Percentiles rank a stretch among this genome's conserved stretches.
Evolutionary conservation across 768 basidiomycete genomes (phyloP).

Genomic region (Suillus hirtellus): DNA sequence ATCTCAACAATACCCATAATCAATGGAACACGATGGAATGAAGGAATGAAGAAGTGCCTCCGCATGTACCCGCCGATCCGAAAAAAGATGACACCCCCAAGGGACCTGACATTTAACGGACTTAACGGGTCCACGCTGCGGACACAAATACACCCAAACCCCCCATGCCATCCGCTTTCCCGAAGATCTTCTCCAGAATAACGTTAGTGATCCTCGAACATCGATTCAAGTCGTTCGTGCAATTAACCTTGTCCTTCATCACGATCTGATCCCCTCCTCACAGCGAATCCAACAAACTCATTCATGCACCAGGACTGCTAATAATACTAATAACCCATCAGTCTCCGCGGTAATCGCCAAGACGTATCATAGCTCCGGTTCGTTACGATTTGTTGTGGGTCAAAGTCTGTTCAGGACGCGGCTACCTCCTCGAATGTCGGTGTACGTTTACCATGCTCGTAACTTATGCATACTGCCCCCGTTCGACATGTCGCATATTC

Average conservation of each 20-base stretch:
- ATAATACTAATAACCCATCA: background rate
- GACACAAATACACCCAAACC: conserved; percentile 15
- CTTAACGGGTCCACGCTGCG: conserved; percentile 18
- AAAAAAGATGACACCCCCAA: conserved; percentile 22
- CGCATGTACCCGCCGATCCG: conserved; percentile 18
- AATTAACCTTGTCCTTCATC: background rate
- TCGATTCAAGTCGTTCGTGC: conserved; percentile 8
- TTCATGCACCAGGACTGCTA: background rate
- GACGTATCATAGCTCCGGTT: background rate
- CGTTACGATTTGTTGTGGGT: conserved; percentile 4
- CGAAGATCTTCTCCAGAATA: conserved; percentile 7
- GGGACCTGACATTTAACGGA: conserved; percentile 23
- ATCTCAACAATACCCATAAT: background rate
- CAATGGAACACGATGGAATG: conserved; percentile 9
- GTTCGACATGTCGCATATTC: background rate
- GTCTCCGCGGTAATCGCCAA: conserved; percentile 10
- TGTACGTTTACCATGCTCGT: background rate
- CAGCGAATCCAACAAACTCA: background rate
- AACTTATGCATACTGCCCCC: background rate
- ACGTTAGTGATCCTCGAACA: conserved; percentile 10
- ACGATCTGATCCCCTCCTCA: background rate
- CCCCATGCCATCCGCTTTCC: conserved; percentile 3
- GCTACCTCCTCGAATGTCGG: background rate
- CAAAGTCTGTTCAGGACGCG: background rate
- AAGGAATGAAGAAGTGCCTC: conserved; percentile 15